Conservation (phyloP, 1,284 basidiomycete species). For the Clitocybe nebularis region DNA sequence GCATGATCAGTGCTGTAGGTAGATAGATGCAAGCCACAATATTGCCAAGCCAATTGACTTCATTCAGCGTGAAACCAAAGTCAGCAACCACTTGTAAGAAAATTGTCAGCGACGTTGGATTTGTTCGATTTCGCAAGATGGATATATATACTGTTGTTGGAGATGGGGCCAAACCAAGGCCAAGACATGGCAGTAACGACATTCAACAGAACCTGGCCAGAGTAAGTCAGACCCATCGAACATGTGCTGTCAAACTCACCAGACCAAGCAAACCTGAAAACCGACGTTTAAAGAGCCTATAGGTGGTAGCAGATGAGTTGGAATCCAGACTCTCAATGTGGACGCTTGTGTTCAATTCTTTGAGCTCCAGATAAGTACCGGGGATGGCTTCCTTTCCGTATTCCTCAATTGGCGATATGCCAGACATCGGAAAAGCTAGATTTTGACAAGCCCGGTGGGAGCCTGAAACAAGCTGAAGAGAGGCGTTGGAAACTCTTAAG, state of each 20-base stretch:
- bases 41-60: constrained; percentile 78
- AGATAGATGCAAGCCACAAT: constrained; percentile 58
- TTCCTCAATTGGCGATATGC: not conserved
- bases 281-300: constrained; percentile 62
- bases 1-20: constrained; percentile 54
- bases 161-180: constrained; percentile 76
- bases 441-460: too few relatives aligned
- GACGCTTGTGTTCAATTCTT: not conserved
- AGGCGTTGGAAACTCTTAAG: too few relatives aligned
- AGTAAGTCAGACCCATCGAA: too few relatives aligned
- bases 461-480: too few relatives aligned
- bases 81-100: constrained; percentile 46
- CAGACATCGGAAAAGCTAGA: not conserved
- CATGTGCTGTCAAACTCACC: too few relatives aligned
- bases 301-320: constrained; percentile 22
- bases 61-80: constrained; percentile 58
- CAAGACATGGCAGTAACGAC: constrained; percentile 59
- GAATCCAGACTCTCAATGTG: not conserved
- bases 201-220: constrained; percentile 54
- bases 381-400: not conserved
- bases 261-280: constrained; percentile 63
- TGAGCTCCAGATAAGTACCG: not conserved
- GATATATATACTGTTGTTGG: constrained; percentile 50
- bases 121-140: not conserved
- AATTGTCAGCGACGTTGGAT: not conserved